Evolutionary conservation across 2,329 filamentous ascomycete species (phyloP).

Genomic region (Furcasterigmium sp.): DNA sequence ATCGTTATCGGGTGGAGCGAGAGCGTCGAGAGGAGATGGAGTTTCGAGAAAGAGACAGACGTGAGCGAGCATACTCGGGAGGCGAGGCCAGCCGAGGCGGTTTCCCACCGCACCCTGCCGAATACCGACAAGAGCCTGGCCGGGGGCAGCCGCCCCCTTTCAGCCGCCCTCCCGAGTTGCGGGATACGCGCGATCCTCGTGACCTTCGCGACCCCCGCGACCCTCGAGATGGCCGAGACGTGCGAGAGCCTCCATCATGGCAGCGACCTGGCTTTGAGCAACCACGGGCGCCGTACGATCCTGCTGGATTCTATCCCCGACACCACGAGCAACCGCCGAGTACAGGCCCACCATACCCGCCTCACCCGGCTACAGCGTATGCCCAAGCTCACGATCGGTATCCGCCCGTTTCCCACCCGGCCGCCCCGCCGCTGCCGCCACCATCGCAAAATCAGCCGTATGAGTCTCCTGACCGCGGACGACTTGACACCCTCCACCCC

Average conservation of each 20-base stretch:
- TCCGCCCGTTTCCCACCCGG: conserved; percentile 16
- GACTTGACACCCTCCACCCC: conserved; percentile 17
- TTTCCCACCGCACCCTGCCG: conserved; percentile 37
- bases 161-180: conserved; percentile 28
- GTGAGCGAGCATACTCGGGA: conserved; percentile 44
- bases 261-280: conserved; percentile 35
- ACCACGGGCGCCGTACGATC: conserved; percentile 34
- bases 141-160: conserved; percentile 32
- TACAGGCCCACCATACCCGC: conserved; percentile 31
- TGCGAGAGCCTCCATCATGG: conserved; percentile 16
- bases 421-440: conserved; percentile 15
- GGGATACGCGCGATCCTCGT: conserved; percentile 28
- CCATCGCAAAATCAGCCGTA: conserved; percentile 20
- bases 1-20: conserved; percentile 45
- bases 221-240: neutral
- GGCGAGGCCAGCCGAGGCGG: conserved; percentile 38
- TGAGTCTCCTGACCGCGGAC: conserved; percentile 19
- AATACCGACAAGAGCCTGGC: conserved; percentile 32
- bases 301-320: conserved; percentile 33
- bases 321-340: conserved; percentile 43
- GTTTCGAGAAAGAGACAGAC: conserved; percentile 15
- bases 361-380: conserved; percentile 28
- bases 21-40: conserved; percentile 41
- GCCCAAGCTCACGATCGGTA: conserved; percentile 16
- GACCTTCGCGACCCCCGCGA: conserved; percentile 6